Conservation (phyloP, 352 stramenopile species). For the Globisporangium middletonii region DNA sequence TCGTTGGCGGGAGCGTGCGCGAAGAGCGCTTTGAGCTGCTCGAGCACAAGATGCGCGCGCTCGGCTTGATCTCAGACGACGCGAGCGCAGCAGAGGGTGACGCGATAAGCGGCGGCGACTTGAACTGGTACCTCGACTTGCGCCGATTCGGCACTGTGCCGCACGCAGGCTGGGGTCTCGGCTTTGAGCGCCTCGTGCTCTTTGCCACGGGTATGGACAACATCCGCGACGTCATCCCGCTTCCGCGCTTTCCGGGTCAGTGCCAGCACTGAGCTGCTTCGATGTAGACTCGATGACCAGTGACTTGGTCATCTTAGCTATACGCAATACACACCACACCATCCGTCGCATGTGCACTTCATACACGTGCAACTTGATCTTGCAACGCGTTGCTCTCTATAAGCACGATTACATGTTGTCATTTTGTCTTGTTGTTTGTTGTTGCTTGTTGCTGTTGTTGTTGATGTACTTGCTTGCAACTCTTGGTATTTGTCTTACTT, state of each 20-base stretch:
- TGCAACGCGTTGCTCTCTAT: too few relatives aligned
- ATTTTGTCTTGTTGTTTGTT: too few relatives aligned
- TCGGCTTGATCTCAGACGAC: constrained; percentile 36
- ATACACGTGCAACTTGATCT: too few relatives aligned
- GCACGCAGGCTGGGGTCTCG: constrained; percentile 96
- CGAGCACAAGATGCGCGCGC: constrained; percentile 55
- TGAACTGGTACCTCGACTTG: constrained; percentile 98
- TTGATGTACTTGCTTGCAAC: too few relatives aligned
- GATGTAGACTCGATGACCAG: too few relatives aligned
- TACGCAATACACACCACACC: too few relatives aligned
- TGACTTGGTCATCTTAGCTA: too few relatives aligned
- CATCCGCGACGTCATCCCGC: constrained; percentile 97
- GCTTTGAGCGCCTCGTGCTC: constrained; percentile 97
- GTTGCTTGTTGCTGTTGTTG: too few relatives aligned
- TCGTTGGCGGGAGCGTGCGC: constrained; percentile 96
- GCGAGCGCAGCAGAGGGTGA: constrained; percentile 70
- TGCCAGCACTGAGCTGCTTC: constrained; percentile 50
- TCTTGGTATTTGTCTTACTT: too few relatives aligned
- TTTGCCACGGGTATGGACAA: constrained; percentile 98
- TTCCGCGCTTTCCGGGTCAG: constrained; percentile 94
- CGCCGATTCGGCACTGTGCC: constrained; percentile 95
- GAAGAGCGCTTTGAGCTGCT: constrained; percentile 92
- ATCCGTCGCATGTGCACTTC: too few relatives aligned
- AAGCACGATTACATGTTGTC: too few relatives aligned
- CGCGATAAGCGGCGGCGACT: constrained; percentile 21